Evolutionary conservation across 805 yeast species (phyloP), one percentile per base, ranked within the genome.

Genomic region (Isabelozyma rhagii): DNA sequence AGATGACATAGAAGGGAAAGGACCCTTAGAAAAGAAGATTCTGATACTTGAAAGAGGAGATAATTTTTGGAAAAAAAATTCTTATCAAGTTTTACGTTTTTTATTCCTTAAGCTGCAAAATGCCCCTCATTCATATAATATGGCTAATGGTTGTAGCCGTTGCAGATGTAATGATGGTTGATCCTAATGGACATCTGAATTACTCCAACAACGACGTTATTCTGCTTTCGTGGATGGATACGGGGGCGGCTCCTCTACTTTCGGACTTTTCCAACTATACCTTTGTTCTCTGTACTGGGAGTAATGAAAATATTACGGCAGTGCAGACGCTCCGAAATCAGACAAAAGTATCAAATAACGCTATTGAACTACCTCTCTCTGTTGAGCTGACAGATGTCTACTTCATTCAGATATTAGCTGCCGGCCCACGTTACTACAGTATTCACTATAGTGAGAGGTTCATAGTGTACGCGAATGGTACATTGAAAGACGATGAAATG

Each of bases 231-330:
- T 45, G 47, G 47, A 15, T 38, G 9, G 47, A 45, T 13, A 18
- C 47, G 13, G 14, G 27, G 5, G 17, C 4, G 13, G 27, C 14
- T 10, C 47, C 47, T 9, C 17, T 15, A 5, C 31, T 45, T 11
- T 17, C 25, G 1, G 42, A 38, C 17, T 18, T 45, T 8, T 13
- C 18, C 18, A 41, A 41, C 49, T 46, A 41, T 14, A 46, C 49
- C 3, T 46, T 46, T 40, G 44, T 28, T 14, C 45, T 46, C n/a
- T 46, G 49, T 18, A 41, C 21, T 15, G 49, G 49, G 8, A 14
- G 14, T n/a, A 41, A 41, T n/a, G 41, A 41, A 6, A 29, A 46
- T 7, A 46, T 46, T 10, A 10, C 28, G 18, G 15, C 49, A 11
- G 44, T 46, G 15, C 7, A 13, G 40, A 41, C 28, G 14, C 29